Percentiles rank a stretch among this genome's conserved stretches.
phyloP scores from a whole-genome alignment of 2,329 filamentous ascomycete species.

The Botrytis medusae region DNA sequence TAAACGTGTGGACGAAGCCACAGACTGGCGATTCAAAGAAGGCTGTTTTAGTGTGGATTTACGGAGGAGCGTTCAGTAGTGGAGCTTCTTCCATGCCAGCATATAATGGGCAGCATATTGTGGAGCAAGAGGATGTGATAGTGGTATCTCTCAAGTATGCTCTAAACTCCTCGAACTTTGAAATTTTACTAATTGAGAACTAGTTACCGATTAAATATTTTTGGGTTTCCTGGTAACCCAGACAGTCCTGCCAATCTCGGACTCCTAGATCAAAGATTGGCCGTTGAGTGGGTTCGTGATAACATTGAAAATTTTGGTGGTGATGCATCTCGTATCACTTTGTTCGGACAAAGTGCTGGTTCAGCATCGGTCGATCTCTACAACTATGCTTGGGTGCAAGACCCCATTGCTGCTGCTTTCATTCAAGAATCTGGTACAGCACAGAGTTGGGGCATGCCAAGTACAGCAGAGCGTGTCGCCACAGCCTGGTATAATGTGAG shows the following conservation, averaged over 20 bases:
- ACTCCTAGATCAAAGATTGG: constrained; percentile 59
- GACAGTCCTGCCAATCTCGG: constrained; percentile 53
- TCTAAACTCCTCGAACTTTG: constrained; percentile 26
- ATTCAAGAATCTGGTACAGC: constrained; percentile 40
- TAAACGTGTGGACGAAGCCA: constrained; percentile 43
- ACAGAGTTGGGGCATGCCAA: constrained; percentile 34
- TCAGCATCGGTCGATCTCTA: constrained; percentile 51
- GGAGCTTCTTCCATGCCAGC: constrained; percentile 43
- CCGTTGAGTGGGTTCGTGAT: constrained; percentile 59
- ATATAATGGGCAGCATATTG: constrained; percentile 47
- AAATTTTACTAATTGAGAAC: constrained; percentile 9
- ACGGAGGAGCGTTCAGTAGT: constrained; percentile 43
- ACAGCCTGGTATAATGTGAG: constrained; percentile 35
- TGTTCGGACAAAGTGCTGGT: constrained; percentile 57
- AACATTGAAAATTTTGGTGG: constrained; percentile 63
- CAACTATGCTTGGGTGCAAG: constrained; percentile 37
- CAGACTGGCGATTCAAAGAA: constrained; percentile 37
- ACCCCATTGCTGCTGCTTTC: constrained; percentile 39
- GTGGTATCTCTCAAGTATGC: constrained; percentile 50
- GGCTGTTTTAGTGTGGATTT: constrained; percentile 46
- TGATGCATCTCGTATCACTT: constrained; percentile 53
- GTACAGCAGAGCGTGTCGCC: constrained; percentile 25
- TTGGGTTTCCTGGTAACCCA: constrained; percentile 43
- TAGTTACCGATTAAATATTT: constrained; percentile 44
- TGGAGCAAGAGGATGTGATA: constrained; percentile 45